A percentile compares a stretch with the other conserved stretches of the same genome.
Evolutionary conservation across 164 flowering plant species (phyloP).

Genomic region (Liquidambar formosana): DNA sequence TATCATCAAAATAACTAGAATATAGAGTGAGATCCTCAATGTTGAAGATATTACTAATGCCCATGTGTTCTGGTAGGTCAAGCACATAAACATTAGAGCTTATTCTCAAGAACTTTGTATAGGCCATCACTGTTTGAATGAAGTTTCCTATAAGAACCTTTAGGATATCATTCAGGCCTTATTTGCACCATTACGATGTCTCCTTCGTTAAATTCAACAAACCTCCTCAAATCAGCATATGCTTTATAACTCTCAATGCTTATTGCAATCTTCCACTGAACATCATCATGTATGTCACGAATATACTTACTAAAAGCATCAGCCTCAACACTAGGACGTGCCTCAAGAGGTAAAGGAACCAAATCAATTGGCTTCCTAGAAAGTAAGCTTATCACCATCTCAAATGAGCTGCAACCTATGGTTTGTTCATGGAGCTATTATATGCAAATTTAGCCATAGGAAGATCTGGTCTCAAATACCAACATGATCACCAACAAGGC

Average conservation of each 20-base stretch:
- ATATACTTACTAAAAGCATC: background rate
- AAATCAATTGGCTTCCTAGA: constrained; percentile 3
- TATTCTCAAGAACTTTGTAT: background rate
- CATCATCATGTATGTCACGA: background rate
- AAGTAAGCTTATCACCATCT: background rate
- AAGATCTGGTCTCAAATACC: background rate
- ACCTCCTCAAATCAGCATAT: background rate
- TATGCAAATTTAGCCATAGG: constrained; percentile 4
- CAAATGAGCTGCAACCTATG: background rate
- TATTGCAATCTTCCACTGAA: background rate
- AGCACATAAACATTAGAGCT: constrained; percentile 6
- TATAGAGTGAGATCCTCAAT: constrained; percentile 4
- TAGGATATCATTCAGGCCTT: background rate
- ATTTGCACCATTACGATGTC: constrained; percentile 9
- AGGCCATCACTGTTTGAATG: constrained; percentile 6
- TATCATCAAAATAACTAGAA: background rate
- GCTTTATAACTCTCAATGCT: background rate
- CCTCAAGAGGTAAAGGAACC: background rate
- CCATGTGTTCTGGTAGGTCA: constrained; percentile 5
- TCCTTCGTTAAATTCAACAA: constrained; percentile 1
- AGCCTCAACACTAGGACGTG: background rate
- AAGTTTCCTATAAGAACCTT: constrained; percentile 1
- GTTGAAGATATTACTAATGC: background rate
- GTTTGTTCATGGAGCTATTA: background rate
- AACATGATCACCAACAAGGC: constrained; percentile 3